Evolutionary conservation across 2,329 filamentous ascomycete genomes (phyloP).

Genomic region (Cercospora zeae-maydis): DNA sequence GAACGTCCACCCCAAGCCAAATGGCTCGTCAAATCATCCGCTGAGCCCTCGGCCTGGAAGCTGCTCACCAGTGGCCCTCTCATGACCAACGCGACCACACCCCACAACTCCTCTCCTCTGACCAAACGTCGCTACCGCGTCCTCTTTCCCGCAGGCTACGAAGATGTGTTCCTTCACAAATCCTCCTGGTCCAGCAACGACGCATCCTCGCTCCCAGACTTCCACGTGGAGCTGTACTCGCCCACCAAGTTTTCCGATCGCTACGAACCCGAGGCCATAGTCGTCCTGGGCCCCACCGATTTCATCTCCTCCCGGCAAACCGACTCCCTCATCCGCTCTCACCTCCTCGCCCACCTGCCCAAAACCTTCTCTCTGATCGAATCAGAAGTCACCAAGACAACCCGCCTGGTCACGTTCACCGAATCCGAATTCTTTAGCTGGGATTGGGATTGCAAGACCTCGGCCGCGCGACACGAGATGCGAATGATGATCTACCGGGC

Average conservation of each 20-base stretch:
- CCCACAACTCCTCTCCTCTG: constrained; percentile 13
- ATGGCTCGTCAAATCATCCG: constrained; percentile 19
- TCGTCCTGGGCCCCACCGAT: constrained; percentile 21
- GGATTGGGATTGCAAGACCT: constrained; percentile 24
- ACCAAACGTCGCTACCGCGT: constrained; percentile 22
- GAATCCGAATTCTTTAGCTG: constrained; percentile 23
- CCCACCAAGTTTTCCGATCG: constrained; percentile 2
- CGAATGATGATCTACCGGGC: constrained; percentile 15
- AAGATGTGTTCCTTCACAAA: constrained; percentile 28
- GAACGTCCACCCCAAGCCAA: constrained; percentile 13
- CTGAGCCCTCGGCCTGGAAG: constrained; percentile 19
- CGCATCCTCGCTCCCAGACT: constrained; percentile 16
- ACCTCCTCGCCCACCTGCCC: constrained; percentile 11
- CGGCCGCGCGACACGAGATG: constrained; percentile 22
- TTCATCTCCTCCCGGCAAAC: background rate
- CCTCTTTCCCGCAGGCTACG: constrained; percentile 23
- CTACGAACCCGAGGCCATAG: constrained; percentile 24
- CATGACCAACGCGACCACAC: constrained; percentile 22
- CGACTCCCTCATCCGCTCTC: constrained; percentile 7
- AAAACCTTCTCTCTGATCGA: constrained; percentile 17
- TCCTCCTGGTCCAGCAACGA: constrained; percentile 14
- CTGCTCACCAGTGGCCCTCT: constrained; percentile 19
- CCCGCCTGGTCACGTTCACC: constrained; percentile 17
- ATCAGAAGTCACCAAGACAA: constrained; percentile 17
- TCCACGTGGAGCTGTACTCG: constrained; percentile 19